A percentile compares a stretch with the other conserved stretches of the same genome.
Evolutionary conservation across 208 protist species (phyloP).

Genomic region (Trypanosoma brucei): DNA sequence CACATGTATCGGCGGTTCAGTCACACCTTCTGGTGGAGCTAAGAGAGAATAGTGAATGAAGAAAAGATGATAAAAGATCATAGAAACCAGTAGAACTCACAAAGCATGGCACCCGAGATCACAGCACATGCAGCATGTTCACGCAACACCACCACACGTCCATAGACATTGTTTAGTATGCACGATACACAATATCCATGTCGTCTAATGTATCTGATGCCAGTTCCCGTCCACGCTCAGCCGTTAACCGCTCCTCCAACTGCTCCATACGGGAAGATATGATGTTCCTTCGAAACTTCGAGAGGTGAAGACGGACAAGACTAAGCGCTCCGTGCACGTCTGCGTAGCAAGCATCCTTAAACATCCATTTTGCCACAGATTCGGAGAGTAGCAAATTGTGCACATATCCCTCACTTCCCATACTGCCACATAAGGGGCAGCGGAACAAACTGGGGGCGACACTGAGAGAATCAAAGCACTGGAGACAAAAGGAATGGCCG

Average conservation of each 20-base stretch:
- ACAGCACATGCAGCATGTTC: too few relatives aligned
- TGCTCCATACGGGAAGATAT: slow-evolving; percentile 40
- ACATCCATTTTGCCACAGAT: slow-evolving; percentile 87
- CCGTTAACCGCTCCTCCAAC: slow-evolving; percentile 35
- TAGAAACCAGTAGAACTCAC: too few relatives aligned
- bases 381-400: slow-evolving; percentile 80
- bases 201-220: slow-evolving; percentile 13
- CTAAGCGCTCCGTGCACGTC: slow-evolving; percentile 71
- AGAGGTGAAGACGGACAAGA: slow-evolving; percentile 70
- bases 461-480: slow-evolving; percentile 74
- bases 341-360: slow-evolving; percentile 81
- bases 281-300: slow-evolving; percentile 57
- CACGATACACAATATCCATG: slow-evolving; percentile 74
- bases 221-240: slow-evolving; percentile 18
- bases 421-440: slow-evolving; percentile 79
- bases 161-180: slow-evolving; percentile 32
- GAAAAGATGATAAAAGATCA: too few relatives aligned
- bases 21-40: too few relatives aligned
- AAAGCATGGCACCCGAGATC: too few relatives aligned
- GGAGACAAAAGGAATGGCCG: slow-evolving; percentile 75
- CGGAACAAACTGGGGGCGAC: slow-evolving; percentile 82
- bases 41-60: too few relatives aligned
- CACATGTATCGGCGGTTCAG: too few relatives aligned
- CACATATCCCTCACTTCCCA: slow-evolving; percentile 82
- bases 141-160: neutral